These are phyloP conservation scores for Bjerkandera adusta DNA, from an alignment of 1,284 basidiomycete genomes.

Conservation along the genomic window DNA sequence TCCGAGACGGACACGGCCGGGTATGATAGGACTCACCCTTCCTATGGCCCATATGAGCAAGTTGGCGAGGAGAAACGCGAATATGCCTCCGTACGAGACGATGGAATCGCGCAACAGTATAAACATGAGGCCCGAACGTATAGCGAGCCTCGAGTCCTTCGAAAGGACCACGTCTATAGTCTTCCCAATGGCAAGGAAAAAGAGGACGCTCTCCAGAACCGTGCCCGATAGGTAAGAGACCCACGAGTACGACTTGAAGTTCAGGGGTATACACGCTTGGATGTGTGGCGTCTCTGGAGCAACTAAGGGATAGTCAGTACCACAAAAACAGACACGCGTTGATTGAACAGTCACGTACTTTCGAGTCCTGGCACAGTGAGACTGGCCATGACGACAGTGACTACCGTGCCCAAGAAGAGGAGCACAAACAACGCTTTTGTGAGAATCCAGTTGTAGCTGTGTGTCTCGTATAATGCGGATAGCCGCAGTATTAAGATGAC, in stretches of 20 bases:
- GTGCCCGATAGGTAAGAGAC: not conserved
- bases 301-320: too few species aligned
- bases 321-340: too few species aligned
- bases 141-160: constrained; percentile 1
- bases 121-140: not conserved
- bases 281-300: too few species aligned
- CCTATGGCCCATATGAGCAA: not conserved
- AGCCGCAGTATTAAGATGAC: not conserved
- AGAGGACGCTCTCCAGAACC: constrained; percentile 1
- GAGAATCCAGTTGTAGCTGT: not conserved
- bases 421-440: not conserved
- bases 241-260: not conserved
- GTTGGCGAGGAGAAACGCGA: not conserved
- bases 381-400: not conserved
- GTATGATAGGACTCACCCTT: not conserved
- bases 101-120: constrained; percentile 2
- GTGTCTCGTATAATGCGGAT: not conserved
- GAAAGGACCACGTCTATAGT: not conserved
- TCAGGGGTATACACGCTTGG: not conserved
- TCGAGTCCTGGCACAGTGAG: not conserved
- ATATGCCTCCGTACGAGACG: not conserved
- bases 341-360: not conserved
- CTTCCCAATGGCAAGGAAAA: constrained; percentile 1
- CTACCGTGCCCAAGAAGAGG: not conserved
- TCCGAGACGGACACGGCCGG: too few species aligned